Base-by-base conservation (phyloP, 192 early-diverging fungal species). In the Coemansia sp. region DNA sequence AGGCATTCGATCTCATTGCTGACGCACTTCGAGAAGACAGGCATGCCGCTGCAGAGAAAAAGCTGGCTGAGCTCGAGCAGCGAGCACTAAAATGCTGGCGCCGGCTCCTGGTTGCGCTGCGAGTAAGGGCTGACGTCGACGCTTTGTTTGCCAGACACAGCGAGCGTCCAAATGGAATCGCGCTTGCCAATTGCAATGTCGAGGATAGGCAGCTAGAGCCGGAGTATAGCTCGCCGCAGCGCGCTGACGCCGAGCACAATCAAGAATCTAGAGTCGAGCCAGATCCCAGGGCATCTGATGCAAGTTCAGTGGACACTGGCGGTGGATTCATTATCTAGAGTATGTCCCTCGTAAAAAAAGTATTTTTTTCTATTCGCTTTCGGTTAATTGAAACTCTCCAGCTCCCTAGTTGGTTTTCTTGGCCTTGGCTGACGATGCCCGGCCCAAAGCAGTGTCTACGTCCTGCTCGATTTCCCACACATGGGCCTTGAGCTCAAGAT, bases 401-500 rank as follows among this genome's bases (percentile, higher is more conserved):
- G 39, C 20, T 45, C 11, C 0, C 33, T 62, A 46, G 9, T 26
- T 50, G 16, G 20, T 24, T 20, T 14, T 59, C 63, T 62, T 60
- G 20, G 61, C 16, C 60, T 58, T 63, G n/a, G 61, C 62, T 16
- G 60, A 59, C 23, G 60, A 53, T 16, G 66, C 20, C 63, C 65
- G 63, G 18, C 65, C 68, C 31, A 76, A 59, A 26, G 65, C 73
- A 23, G 74, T 36, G 45, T 82, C 79, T 18, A 82, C 79, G 37
- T 82, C 79, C 62, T 82, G 79, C 62, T 82, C 79, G 31, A 82
- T 66, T 61, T 82, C 91, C 90, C 90, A 93, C 18, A 95, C 87
- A 56, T 90, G 87, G 0, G 90, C 88, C 71, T 94, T 93, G 61
- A 93, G 83, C 72, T 94, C 93, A 36, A 95, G 79, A 59, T 92